These are phyloP conservation scores for Arabidopsis arenosa DNA, from an alignment of 345 rosid genomes.

Conservation along the genomic window DNA sequence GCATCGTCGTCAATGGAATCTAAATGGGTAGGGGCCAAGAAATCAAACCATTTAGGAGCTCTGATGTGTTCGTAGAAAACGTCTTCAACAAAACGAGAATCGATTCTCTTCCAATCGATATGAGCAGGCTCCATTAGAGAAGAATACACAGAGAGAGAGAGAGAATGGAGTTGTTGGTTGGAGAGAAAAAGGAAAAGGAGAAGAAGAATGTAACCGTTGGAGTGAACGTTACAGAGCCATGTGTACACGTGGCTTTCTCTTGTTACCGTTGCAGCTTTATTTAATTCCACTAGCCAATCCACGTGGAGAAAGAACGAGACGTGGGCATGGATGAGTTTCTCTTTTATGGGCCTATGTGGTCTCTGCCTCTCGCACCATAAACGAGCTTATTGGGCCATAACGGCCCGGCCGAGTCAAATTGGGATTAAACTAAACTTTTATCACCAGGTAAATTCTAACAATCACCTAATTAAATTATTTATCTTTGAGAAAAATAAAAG, in stretches of 20 bases:
- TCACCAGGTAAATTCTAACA: no score
- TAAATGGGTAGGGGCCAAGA: constrained; percentile 51
- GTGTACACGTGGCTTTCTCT: constrained; percentile 35
- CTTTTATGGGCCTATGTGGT: not conserved
- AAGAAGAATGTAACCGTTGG: constrained; percentile 51
- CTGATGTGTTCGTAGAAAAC: constrained; percentile 72
- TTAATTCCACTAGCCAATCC: constrained; percentile 14
- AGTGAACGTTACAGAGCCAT: constrained; percentile 37
- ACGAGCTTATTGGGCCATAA: not conserved
- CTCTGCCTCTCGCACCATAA: not conserved
- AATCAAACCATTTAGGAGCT: constrained; percentile 92
- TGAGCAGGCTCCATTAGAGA: constrained; percentile 81
- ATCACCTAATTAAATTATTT: no score
- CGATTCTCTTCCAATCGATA: constrained; percentile 88
- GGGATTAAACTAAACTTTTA: no score
- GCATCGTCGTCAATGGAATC: constrained; percentile 54
- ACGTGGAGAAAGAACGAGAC: constrained; percentile 12
- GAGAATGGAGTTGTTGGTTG: constrained; percentile 28
- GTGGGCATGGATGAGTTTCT: not conserved
- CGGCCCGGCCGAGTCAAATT: not conserved
- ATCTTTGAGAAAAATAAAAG: no score
- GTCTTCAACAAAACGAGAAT: constrained; percentile 75
- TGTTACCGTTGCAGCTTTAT: constrained; percentile 51
- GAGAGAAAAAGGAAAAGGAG: constrained; percentile 35
- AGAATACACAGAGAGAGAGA: constrained; percentile 20